Conservation (phyloP, 768 basidiomycete genomes). For the Paxillus rubicundulus region DNA sequence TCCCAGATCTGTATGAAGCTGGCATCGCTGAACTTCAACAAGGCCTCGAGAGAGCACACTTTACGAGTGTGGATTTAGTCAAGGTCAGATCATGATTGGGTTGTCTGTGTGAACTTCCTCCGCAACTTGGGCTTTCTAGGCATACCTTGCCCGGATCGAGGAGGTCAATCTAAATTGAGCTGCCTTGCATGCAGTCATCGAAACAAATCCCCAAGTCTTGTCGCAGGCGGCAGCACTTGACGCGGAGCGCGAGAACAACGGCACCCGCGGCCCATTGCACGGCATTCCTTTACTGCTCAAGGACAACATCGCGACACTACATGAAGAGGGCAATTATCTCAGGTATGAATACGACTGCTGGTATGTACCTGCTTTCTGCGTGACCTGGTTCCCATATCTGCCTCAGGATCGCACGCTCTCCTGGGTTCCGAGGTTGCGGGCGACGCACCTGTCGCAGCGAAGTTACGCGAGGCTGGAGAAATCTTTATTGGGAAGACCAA, state of each 20-base stretch:
- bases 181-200: slow-evolving; percentile 56
- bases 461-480: slow-evolving; percentile 31
- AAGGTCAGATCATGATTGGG: slow-evolving; percentile 38
- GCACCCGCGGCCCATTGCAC: slow-evolving; percentile 48
- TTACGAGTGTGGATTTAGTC: slow-evolving; percentile 62
- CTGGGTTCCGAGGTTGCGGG: slow-evolving; percentile 34
- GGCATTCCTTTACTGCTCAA: slow-evolving; percentile 62
- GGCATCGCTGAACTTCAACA: slow-evolving; percentile 53
- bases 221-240: slow-evolving; percentile 51
- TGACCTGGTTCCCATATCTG: not conserved
- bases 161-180: slow-evolving; percentile 64
- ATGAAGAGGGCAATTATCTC: slow-evolving; percentile 22
- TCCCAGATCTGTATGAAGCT: slow-evolving; percentile 64
- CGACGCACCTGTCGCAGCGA: slow-evolving; percentile 32
- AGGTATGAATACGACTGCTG: slow-evolving; percentile 42
- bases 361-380: slow-evolving; percentile 7
- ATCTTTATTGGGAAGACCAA: slow-evolving; percentile 44
- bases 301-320: slow-evolving; percentile 39
- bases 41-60: slow-evolving; percentile 49
- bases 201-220: slow-evolving; percentile 56
- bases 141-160: slow-evolving; percentile 63
- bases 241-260: slow-evolving; percentile 41
- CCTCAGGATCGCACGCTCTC: slow-evolving; percentile 34
- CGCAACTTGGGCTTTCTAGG: slow-evolving; percentile 34
- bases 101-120: not conserved